Evolutionary conservation across 805 yeast genomes (phyloP), one percentile per base, ranked within the genome.

Genomic region (Tetrapisispora taiwanensis): DNA sequence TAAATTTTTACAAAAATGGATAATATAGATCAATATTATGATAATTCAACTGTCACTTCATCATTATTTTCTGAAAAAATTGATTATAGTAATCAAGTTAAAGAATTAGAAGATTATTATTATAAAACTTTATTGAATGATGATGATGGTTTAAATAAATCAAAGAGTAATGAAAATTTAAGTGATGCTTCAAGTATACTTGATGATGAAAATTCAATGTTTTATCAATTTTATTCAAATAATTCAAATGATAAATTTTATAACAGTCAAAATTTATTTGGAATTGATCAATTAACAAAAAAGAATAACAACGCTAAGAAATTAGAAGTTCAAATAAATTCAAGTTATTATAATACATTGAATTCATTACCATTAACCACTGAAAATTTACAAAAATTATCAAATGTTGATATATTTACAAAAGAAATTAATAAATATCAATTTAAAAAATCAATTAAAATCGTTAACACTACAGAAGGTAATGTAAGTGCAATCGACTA

Each of bases 41-140:
- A 28, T 9, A 36, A 24, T 36, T 5, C 13, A 12, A 28, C 43
- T 1, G 36, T 24, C 6, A 17, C 42, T 4, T 54, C 60, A 27
- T 59, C 63, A 2, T 48, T 58, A 5, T 59, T 59, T 44, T 57
- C 65, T 27, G 51, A 52, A 15, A 59, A 54, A 12, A 44, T 44
- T 35, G 53, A 51, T 18, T 56, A 59, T 43, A 55, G 51, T 22
- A 28, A 48, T 12, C 48, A 51, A 41, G 51, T 62, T 22, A 55
- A 51, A 33, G 66, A 62, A 43, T 56, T 62, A n/a, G 66, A 62
- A 44, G 63, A 58, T 22, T 59, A 62, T 47, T 62, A 62, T 32
- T 34, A 60, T 31, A 58, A 56, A 48, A 60, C 58, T 20, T 42
- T 62, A 43, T 43, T 60, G 36, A 51, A 50, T 34, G 63, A 60